Base-by-base conservation (phyloP, 768 basidiomycete species). In the Sarcomyxa edulis region DNA sequence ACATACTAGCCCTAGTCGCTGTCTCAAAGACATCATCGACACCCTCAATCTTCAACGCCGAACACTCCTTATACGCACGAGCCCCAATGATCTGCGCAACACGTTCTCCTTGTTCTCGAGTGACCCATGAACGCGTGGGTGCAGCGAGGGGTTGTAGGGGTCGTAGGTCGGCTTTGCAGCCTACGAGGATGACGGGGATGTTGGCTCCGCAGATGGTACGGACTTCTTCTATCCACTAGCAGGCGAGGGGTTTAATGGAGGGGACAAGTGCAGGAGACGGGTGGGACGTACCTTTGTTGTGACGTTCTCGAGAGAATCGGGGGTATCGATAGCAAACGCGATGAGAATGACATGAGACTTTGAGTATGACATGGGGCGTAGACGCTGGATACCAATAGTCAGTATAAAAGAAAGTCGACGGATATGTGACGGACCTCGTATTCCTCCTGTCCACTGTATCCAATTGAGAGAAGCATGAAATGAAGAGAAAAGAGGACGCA, bases 331-430 rank as follows among this genome's bases (percentile, higher is more conserved):
- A 35, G 91, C 78, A 58, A 94, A 99, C 31, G 94, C 94, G 55
- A 99, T 98, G 48, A 99, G 79, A 57, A 99, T 96, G 53, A 99
- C 90, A 62, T 99, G 96, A 44, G 95, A 96, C 69, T 96, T 91
- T 37, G 93, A 92, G 64, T 98, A 98, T 32, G 93, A 96, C 62
- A 99, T 78, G 32, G 96, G 96, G 50, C 96, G 82, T 53, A 98
- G 71, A 48, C 95, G 84, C 84, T 93, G 55, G 48, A 40, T 46
- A 36, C 32, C 35, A 30, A 46, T 37, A 27, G 43, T 39, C 27
- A 34, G 23, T 21, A 24, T 27, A 32, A 37, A 33, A 30, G 35
- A 35, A 21, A 46, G 35, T 22, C 39, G 34, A 34, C 37, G 37
- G 24, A 32, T 27, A 38, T 39, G 35, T 5, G 34, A 52, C 68